Evolutionary conservation across 2,329 filamentous ascomycete species (phyloP).

Genomic region (Gnomoniopsis smithogilvyi): DNA sequence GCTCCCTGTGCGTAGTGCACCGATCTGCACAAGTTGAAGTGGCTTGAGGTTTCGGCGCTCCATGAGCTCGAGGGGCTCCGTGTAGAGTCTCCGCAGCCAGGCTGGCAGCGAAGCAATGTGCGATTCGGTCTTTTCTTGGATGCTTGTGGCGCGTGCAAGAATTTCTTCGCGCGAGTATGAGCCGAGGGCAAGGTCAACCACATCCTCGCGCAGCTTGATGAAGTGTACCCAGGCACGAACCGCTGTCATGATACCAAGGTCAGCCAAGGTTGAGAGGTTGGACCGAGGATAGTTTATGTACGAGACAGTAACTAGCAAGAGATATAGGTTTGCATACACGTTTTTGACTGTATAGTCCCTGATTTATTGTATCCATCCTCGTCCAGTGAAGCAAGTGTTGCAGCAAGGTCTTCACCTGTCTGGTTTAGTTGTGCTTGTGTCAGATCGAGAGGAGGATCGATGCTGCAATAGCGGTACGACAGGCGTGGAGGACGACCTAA

Average conservation of each 20-base stretch:
- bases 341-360: conserved; percentile 23
- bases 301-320: no score
- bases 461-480: conserved; percentile 30
- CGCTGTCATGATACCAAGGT: not conserved
- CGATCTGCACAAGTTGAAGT: conserved; percentile 2
- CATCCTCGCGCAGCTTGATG: conserved; percentile 29
- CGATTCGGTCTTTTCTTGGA: conserved; percentile 18
- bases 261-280: not conserved
- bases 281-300: not conserved
- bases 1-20: conserved; percentile 25
- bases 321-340: not conserved
- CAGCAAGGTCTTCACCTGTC: conserved; percentile 24
- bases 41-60: conserved; percentile 21
- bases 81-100: conserved; percentile 20
- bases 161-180: conserved; percentile 29
- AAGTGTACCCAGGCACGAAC: conserved; percentile 25
- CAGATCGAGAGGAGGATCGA: conserved; percentile 28
- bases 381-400: conserved; percentile 25
- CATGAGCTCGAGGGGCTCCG: conserved; percentile 21
- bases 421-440: conserved; percentile 25
- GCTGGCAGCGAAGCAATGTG: conserved; percentile 26
- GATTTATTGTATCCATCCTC: conserved; percentile 26
- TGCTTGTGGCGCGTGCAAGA: conserved; percentile 17
- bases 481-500: conserved; percentile 32
- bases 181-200: conserved; percentile 31